Conservation (phyloP, 345 rosid genomes). For the Streptanthus diversifolius region DNA sequence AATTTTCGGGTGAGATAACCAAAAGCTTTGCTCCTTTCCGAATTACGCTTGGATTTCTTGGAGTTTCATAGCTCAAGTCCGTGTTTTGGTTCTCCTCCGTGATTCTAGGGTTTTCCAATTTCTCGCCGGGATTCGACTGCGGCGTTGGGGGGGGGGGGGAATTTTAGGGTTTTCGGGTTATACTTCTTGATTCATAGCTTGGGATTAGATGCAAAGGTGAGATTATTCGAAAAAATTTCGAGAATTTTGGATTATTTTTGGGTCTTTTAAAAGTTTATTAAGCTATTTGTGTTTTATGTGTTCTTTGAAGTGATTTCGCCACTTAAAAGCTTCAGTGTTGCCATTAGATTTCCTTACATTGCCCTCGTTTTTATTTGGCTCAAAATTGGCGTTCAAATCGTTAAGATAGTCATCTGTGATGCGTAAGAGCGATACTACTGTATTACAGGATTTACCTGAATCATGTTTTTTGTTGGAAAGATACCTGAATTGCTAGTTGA, state of each 20-base stretch:
- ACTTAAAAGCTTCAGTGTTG: neutral
- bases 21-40: neutral
- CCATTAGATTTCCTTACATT: neutral
- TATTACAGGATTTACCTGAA: neutral
- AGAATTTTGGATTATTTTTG: neutral
- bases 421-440: neutral
- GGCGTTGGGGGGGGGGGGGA: neutral
- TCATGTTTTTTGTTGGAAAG: neutral
- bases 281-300: neutral
- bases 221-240: neutral
- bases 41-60: conserved; percentile 7
- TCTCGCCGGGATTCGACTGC: conserved; percentile 17
- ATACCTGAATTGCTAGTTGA: neutral
- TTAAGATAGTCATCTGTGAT: neutral
- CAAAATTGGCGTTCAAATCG: neutral
- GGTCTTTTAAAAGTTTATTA: neutral
- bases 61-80: neutral
- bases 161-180: conserved; percentile 17
- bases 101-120: conserved; percentile 30
- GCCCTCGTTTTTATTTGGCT: neutral
- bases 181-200: neutral
- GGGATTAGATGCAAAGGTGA: conserved; percentile 24
- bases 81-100: conserved; percentile 8
- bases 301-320: neutral
- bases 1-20: neutral